Evolutionary conservation across 2,329 filamentous ascomycete genomes (phyloP), one percentile per base, ranked within the genome.

Genomic region (Alternaria postmessia): DNA sequence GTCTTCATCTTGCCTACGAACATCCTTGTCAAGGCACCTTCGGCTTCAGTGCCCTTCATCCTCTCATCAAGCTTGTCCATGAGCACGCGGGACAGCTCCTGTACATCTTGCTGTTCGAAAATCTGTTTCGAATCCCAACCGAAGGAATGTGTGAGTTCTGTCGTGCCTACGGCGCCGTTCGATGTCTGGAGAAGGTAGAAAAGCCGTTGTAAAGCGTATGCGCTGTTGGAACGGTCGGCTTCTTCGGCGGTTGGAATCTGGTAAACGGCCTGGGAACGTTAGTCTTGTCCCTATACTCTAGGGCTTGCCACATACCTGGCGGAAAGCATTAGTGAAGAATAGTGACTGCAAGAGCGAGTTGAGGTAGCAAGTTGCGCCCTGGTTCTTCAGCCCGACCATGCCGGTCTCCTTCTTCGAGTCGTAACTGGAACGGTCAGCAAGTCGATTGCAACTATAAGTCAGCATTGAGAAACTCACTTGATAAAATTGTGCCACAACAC

Each of bases 331-430:
- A 43, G 88, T 82, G 63, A 80, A 79, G 73, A 83, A 82, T 56
- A 84, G 68, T 18, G 80, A 81, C 68, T 80, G 79, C 4, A 82
- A 72, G 14, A 82, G 78, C 16, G 81, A 83, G 67, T 85, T 85
- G 16, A 85, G 78, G 64, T 85, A 85, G 73, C 83, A 85, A 11
- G 83, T 85, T 38, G 95, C 95, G 65, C 95, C 95, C 79, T 98
- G 95, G 74, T 99, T 99, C 79, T 95, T 95, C 54, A 99, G 83
- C 3, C 95, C 95, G 42, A 99, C 95, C 82, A 94, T 98, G 58
- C 95, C 95, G 0, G 95, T 99, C 81, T 97, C 94, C 77, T 95
- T 96, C 82, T 98, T 99, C n/a, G 95, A 98, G 77, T 99, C 94
- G 78, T 99, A 99, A 81, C 63, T 80, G 44, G 16, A 3, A 26